Percentiles rank a stretch among this genome's conserved stretches.
Conservation (phyloP, 495 filamentous ascomycete species). For the Tuber melanosporum region DNA sequence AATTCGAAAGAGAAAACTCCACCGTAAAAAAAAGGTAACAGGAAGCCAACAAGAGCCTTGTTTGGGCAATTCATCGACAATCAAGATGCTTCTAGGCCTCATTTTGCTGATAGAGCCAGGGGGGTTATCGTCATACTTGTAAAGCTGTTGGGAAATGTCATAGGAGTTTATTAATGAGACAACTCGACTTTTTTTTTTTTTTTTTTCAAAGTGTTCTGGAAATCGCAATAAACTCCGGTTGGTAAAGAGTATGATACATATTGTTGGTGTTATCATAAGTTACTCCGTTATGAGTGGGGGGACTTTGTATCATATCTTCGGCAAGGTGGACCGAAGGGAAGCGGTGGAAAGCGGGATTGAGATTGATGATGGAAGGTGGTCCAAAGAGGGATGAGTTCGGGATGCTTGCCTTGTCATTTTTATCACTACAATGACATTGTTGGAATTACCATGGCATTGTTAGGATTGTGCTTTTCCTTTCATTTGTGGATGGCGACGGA, state of each 20-base stretch:
- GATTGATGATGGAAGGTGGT: background rate
- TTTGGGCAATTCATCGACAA: background rate
- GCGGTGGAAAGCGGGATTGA: constrained; percentile 22
- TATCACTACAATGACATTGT: background rate
- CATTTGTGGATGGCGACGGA: constrained; percentile 17
- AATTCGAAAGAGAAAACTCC: background rate
- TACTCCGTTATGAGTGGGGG: background rate
- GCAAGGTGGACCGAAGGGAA: constrained; percentile 26
- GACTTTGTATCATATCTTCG: too few relatives aligned
- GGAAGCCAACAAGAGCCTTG: background rate
- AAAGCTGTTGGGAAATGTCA: background rate
- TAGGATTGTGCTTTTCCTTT: background rate
- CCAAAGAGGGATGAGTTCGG: background rate
- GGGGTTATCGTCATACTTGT: background rate
- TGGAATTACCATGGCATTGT: constrained; percentile 17
- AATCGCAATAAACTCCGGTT: background rate
- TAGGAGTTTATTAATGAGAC: too few relatives aligned
- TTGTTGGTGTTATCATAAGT: background rate
- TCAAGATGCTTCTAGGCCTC: background rate
- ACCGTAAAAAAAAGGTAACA: background rate
- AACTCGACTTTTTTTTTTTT: too few relatives aligned
- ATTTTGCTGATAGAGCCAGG: background rate
- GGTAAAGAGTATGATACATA: background rate
- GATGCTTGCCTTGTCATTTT: too few relatives aligned
- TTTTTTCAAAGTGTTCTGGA: background rate